Evolutionary conservation across 2,329 filamentous ascomycete species (phyloP), one percentile per base, ranked within the genome.

Genomic region (Thelonectria blattea): DNA sequence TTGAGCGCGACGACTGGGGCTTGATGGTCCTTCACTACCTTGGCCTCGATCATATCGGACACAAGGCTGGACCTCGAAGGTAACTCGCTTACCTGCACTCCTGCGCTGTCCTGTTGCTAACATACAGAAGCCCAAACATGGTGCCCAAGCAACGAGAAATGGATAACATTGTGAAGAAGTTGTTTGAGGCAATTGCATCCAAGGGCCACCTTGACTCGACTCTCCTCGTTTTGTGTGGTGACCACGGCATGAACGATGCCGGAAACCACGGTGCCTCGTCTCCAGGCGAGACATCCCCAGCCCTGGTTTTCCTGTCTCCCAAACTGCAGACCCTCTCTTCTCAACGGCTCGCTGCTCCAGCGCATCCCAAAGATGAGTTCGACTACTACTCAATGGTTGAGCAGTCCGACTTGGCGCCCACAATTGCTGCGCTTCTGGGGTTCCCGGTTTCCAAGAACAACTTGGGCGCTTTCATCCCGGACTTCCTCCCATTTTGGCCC

Each of bases 231-330:
- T 78, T 99, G 7, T 92, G 90, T 58, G 95, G 95, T 57, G 96
- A 99, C 70, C 95, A 99, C 73, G 95, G 95, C n/a, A 99, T 99
- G 95, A 99, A 98, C 68, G 94, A 98, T 69, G 95, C 92, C 18
- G 95, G 95, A 2, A 98, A 98, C 68, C 95, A 99, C 73, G 95
- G 95, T 30, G 95, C 94, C 41, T 97, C 94, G 10, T 93, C 93
- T 0, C 86, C 92, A 1, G 94, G 95, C 45, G 95, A 99, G 79
- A 98, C 95, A 1, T 97, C 94, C 1, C 90, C 95, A 0, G 95
- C 95, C 15, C 79, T 99, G 10, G 85, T 97, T 18, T 98, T 99
- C 74, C 86, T 96, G 65, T 95, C 93, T 2, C 93, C 94, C 0
- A 95, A 92, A 71, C 81, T 97, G 45, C 86, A 84, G 69, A 72